A percentile compares a stretch with the other conserved stretches of the same genome.
These are phyloP conservation scores for Platismatia glauca DNA, from an alignment of 495 filamentous ascomycete genomes.

Conservation along the genomic window DNA sequence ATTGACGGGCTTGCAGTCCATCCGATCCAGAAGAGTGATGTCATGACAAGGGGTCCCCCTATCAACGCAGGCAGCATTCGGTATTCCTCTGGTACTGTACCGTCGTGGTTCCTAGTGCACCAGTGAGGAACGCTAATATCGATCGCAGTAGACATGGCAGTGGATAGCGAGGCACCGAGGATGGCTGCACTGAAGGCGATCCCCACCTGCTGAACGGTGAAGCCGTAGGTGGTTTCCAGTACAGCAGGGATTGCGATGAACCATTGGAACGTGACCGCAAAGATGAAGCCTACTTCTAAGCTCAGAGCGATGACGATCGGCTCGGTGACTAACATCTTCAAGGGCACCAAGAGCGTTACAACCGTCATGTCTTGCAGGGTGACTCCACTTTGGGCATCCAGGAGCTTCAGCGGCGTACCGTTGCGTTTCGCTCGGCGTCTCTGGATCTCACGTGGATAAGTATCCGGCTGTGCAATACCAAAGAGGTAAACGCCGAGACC, in stretches of 20 bases:
- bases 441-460: conserved; percentile 35
- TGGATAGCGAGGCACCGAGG: conserved; percentile 42
- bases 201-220: conserved; percentile 29
- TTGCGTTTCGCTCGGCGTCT: conserved; percentile 28
- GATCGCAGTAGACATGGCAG: conserved; percentile 34
- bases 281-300: conserved; percentile 29
- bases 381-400: conserved; percentile 23
- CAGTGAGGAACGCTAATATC: conserved; percentile 38
- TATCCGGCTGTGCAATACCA: conserved; percentile 33
- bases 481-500: conserved; percentile 28
- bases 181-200: conserved; percentile 43
- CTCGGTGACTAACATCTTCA: conserved; percentile 32
- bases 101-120: conserved; percentile 22
- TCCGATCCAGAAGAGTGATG: conserved; percentile 28
- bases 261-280: conserved; percentile 32
- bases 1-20: conserved; percentile 29
- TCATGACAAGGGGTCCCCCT: conserved; percentile 41
- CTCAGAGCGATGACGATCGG: conserved; percentile 28
- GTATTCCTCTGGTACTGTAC: conserved; percentile 38
- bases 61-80: conserved; percentile 49
- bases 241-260: conserved; percentile 38
- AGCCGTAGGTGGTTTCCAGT: conserved; percentile 29
- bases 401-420: conserved; percentile 21
- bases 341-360: conserved; percentile 31
- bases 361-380: conserved; percentile 28